Evolutionary conservation across 805 yeast genomes (phyloP), one percentile per base, ranked within the genome.

Genomic region (Jamesozyma gamospora): DNA sequence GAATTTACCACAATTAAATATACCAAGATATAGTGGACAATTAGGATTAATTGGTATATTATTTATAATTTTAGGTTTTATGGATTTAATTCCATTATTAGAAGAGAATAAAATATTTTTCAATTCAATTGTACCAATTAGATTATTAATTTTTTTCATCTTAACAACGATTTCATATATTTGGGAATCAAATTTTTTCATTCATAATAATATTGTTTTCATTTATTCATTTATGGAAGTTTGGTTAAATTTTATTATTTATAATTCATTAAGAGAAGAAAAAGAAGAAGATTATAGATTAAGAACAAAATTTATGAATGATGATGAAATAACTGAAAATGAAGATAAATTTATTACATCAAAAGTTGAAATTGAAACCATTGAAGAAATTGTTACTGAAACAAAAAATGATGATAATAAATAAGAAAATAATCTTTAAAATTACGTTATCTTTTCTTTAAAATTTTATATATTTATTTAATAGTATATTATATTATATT

Each of bases 191-290:
- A 65, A 69, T 16, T 44, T 52, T 14, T 55, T 62, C 18, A 42
- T 80, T n/a, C 75, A 80, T 52, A 80, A 80, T 59, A 77, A 75
- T 51, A 62, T 75, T 34, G 72, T 79, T 3, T 79, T 82, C 46
- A 62, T 71, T 4, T 79, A 71, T 52, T 57, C 75, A 25, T 79
- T 81, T 45, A 51, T 73, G 45, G 92, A 82, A 56, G 69, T 80
- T 26, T 82, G 88, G 86, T 65, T 76, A 51, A 75, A 78, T 50
- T 75, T 79, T 42, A 61, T 81, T 46, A 67, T 79, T 27, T 80
- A 69, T 56, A 73, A 70, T 52, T 69, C 79, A 32, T 62, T 82
- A 43, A 71, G 77, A 50, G 87, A 81, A 44, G 90, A 81, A 51
- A 74, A 70, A 51, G 66, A 68, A 43, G 64, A 66, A 42, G 66